Evolutionary conservation across 495 filamentous ascomycete genomes (phyloP), one percentile per base, ranked within the genome.

Genomic region (Pyronema domesticum): DNA sequence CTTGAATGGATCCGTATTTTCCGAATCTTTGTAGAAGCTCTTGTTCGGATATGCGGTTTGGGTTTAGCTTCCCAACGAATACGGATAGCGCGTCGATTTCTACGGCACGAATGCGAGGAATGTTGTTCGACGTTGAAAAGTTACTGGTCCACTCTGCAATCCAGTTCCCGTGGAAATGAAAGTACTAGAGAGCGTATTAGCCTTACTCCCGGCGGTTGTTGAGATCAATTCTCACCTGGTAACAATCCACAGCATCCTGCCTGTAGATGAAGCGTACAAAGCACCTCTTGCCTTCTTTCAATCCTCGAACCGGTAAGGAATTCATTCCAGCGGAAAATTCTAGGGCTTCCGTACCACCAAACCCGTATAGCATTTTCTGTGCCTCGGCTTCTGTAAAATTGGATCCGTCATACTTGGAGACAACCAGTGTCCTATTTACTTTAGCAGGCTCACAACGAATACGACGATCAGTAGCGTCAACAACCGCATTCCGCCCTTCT

Each of bases 361-460:
- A 64, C 23, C 61, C 61, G 39, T 60, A 60, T 35, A 64, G 57
- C 8, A 59, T 57, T 14, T 58, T 58, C 7, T 55, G 54, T 8
- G 58, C 57, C 11, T 64, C 61, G 7, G 45, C 39, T 19, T 57
- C 50, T 15, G 53, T 54, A 34, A 64, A 64, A 33, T 46, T 44
- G 11, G 50, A 58, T 37, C 54, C 54, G 35, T 64, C 61, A 9
- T 33, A 54, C 39, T 61, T 64, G 18, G 52, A 53, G 33, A 64
- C 37, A 30, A 64, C 49, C 10, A 64, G 57, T 37, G 61, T 64
- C 40, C 61, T 60, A 11, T 64, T 64, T 18, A 64, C 61, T 42
- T 64, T 64, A 19, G 61, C 61, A 7, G 61, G 61, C 30, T 64
- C 61, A 54, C 61, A 64, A 37, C 61, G 61, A 42, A 64, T 64